A percentile compares a stretch with the other conserved stretches of the same genome.
phyloP scores from a whole-genome alignment of 176 grass and related monocot species.

The barley (Hordeum vulgare) region MorexV3_pseudomolecules_assembly NC_058523.1:218501999-218502498 shows the following conservation, averaged over 20 bases:
- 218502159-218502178: conserved; percentile 90
- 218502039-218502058: conserved; percentile 72
- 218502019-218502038: conserved; percentile 60
- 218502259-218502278: conserved; percentile 83
- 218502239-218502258: conserved; percentile 85
- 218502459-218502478: conserved; percentile 87
- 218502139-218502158: conserved; percentile 85
- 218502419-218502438: conserved; percentile 68
- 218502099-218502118: conserved; percentile 47
- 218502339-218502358: conserved; percentile 91
- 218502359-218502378: conserved; percentile 85
- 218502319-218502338: conserved; percentile 64
- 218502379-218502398: conserved; percentile 85
- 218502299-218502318: conserved; percentile 75
- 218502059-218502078: conserved; percentile 86
- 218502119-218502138: conserved; percentile 66
- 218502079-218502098: conserved; percentile 80
- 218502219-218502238: conserved; percentile 80
- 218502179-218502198: conserved; percentile 65
- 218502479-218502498: conserved; percentile 77
- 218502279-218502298: conserved; percentile 93
- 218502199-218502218: conserved; percentile 63
- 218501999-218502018: background rate
- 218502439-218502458: conserved; percentile 79
- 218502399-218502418: conserved; percentile 79